A percentile compares a stretch with the other conserved stretches of the same genome.
These are phyloP conservation scores for Fraxinus floribunda DNA, from an alignment of 305 asterid species.

Conservation along the genomic window DNA sequence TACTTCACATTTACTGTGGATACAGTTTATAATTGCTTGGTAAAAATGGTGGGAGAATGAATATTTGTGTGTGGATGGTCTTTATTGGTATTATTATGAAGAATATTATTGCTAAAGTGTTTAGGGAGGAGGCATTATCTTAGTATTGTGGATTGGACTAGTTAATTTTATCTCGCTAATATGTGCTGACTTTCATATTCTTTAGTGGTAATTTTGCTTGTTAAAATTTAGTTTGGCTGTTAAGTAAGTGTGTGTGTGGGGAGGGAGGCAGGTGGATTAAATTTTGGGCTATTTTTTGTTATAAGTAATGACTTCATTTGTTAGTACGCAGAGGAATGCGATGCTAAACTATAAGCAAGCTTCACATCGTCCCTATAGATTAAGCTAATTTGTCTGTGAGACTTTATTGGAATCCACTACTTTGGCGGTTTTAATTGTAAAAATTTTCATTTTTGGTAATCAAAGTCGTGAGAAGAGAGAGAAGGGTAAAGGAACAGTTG, in stretches of 20 bases:
- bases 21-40: not conserved
- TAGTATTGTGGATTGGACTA: not conserved
- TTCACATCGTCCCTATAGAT: not conserved
- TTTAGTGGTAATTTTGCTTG: not conserved
- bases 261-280: not conserved
- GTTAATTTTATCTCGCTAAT: not conserved
- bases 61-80: not conserved
- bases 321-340: not conserved
- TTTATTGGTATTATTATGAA: not conserved
- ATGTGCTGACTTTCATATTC: not conserved
- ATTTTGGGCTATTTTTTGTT: not conserved
- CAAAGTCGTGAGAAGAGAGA: not conserved
- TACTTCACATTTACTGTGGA: not conserved
- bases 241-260: not conserved
- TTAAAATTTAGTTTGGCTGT: not conserved
- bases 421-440: not conserved
- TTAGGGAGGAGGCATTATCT: not conserved
- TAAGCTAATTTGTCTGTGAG: not conserved
- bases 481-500: not conserved
- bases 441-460: not conserved
- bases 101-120: not conserved
- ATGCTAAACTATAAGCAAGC: not conserved
- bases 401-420: not conserved
- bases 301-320: not conserved
- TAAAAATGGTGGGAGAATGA: not conserved